Evolutionary conservation across 768 basidiomycete genomes (phyloP).

Genomic region (Tephrocybe sp.): DNA sequence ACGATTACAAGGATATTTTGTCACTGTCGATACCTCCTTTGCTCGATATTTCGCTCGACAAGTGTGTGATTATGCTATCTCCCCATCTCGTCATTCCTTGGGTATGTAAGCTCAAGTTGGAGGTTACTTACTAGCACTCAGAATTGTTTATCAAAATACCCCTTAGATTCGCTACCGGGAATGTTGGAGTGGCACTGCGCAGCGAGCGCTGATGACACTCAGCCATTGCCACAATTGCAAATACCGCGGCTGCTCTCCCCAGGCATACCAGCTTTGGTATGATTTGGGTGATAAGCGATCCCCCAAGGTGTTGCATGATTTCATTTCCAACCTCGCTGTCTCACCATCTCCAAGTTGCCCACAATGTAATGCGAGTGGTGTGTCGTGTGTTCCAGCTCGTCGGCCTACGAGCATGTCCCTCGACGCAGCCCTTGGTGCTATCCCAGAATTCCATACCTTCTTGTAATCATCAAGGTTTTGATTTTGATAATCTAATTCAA

Average conservation of each 20-base stretch:
- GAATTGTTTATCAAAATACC: neutral
- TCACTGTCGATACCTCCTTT: neutral
- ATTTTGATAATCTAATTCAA: no score
- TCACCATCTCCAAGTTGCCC: neutral
- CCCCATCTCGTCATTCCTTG: neutral
- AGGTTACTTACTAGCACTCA: neutral
- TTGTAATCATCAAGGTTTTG: no score
- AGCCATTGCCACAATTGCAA: neutral
- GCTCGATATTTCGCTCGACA: constrained; percentile 1
- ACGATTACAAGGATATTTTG: constrained; percentile 7
- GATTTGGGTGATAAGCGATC: neutral
- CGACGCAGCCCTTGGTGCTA: neutral
- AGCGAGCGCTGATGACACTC: neutral
- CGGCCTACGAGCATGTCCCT: no score
- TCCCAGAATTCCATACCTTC: neutral
- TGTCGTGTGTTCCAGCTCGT: neutral
- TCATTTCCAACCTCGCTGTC: neutral
- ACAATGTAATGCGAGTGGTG: neutral
- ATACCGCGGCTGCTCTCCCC: neutral
- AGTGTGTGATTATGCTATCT: neutral
- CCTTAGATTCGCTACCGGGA: neutral
- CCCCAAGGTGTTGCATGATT: neutral
- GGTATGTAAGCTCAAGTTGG: neutral
- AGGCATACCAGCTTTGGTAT: neutral
- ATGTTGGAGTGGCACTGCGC: neutral